Conservation (phyloP, 371 early-diverging fungal species). For the Apophysomyces trapeziformis region DNA sequence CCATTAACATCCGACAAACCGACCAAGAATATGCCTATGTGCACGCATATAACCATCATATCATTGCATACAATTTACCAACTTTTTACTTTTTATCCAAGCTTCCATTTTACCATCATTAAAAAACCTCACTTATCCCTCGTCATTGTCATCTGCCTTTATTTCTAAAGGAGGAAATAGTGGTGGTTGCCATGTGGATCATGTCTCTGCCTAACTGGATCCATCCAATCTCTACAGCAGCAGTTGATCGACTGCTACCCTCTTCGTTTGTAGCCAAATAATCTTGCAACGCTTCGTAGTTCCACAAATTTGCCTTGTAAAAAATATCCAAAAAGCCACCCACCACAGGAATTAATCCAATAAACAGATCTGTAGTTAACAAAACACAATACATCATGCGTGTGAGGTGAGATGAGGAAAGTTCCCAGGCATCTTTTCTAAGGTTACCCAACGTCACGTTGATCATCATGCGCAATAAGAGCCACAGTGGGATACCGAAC, state of each 20-base stretch:
- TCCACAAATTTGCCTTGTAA: constrained; percentile 51
- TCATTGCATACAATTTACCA: not conserved
- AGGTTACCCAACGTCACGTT: constrained; percentile 36
- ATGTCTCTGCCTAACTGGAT: not conserved
- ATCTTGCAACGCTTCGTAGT: constrained; percentile 37
- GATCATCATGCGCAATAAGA: constrained; percentile 41
- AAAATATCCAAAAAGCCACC: constrained; percentile 46
- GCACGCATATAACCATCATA: too few relatives aligned
- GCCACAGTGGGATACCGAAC: constrained; percentile 53
- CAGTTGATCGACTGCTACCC: not conserved
- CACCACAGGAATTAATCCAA: constrained; percentile 39
- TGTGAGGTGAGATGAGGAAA: not conserved
- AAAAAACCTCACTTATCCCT: not conserved
- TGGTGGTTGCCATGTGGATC: not conserved
- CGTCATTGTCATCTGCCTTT: not conserved
- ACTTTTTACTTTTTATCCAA: not conserved
- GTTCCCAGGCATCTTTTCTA: not conserved
- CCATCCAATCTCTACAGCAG: constrained; percentile 1
- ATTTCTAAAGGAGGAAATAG: not conserved
- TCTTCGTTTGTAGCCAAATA: constrained; percentile 15
- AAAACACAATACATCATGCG: not conserved
- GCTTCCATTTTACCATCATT: not conserved
- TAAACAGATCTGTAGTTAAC: constrained; percentile 27
- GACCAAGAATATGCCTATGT: too few relatives aligned
- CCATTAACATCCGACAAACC: too few relatives aligned